Percentiles rank a stretch among this genome's conserved stretches.
These are phyloP conservation scores for Malus sylvestris DNA, from an alignment of 306 rosid species.

Conservation along the genomic window DNA sequence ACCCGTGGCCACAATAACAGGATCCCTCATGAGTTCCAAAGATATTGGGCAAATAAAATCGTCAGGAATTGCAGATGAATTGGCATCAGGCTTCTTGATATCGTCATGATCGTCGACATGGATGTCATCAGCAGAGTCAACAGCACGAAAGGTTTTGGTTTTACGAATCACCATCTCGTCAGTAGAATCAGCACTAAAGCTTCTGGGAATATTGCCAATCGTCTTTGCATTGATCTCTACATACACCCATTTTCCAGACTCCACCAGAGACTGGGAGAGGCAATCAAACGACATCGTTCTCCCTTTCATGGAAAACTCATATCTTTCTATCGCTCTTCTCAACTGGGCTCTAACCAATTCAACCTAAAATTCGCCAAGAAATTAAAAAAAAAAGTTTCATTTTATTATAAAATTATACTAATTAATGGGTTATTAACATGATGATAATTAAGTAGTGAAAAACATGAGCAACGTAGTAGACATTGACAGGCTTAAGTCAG, in stretches of 20 bases:
- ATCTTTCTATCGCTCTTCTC: conserved; percentile 76
- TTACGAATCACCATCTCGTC: conserved; percentile 22
- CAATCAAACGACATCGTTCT: conserved; percentile 33
- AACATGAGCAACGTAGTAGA: background rate
- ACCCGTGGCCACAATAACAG: conserved; percentile 96
- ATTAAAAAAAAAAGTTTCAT: background rate
- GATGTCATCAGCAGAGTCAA: conserved; percentile 9
- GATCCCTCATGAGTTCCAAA: conserved; percentile 93
- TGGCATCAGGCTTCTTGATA: conserved; percentile 53
- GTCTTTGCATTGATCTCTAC: conserved; percentile 27
- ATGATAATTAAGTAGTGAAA: background rate
- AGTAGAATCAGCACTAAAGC: conserved; percentile 14
- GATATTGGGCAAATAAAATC: conserved; percentile 96
- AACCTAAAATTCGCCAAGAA: conserved; percentile 40
- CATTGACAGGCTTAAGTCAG: background rate
- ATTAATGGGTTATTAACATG: background rate
- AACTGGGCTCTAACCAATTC: conserved; percentile 82
- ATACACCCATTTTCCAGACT: conserved; percentile 33
- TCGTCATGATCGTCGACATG: conserved; percentile 27
- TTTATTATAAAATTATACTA: background rate
- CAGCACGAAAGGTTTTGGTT: conserved; percentile 18
- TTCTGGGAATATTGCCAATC: background rate
- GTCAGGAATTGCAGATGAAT: conserved; percentile 48
- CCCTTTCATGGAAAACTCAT: conserved; percentile 48
- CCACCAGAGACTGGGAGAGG: conserved; percentile 41